Base-by-base conservation (phyloP, 768 basidiomycete genomes). In the Tricholoma furcatifolium region DNA sequence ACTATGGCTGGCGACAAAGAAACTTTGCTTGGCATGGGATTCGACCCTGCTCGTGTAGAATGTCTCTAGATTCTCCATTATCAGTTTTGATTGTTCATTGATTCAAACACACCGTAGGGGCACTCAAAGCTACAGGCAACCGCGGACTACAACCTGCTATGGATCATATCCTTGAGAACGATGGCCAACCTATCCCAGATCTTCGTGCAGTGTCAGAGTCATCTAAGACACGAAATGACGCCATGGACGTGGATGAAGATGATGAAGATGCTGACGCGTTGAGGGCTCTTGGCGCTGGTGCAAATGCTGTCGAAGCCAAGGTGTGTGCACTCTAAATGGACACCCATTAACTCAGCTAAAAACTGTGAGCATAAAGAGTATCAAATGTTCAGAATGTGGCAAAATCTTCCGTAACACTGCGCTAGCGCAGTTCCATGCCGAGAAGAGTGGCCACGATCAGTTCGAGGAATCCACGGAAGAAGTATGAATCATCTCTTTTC, bases 381-480 rank as follows among this genome's bases (percentile, higher is more conserved):
- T 93, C 73, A 89, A 85, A 70, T 93, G 91, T 65, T 78, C 83
- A 6, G 68, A 88, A 62, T 96, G 94, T 67, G 83, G 86, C 55
- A 97, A 97, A 73, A 76, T 83, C 20, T 97, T 97, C 77, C 76
- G 71, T 63, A 93, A 91, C 60, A 87, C 90, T 0, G 91, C 90
- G 2, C 74, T 96, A 14, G 95, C 92, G 12, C 91, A 91, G 59
- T 96, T 84, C 68, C 95, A 97, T 62, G 95, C 93, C 0, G 93
- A 95, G 69, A 93, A 93, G 75, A 91, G 85, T 59, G 96, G 96
- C 0, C 96, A 99, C 65, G 87, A 93, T 68, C 86, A 94, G 59
- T 98, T 98, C 57, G 95, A 97, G 66, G 96, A 98, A 64, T 93
- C 90, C 1, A 91, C 85, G 0, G 94, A 98, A 63, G 96, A 98